phyloP scores from a whole-genome alignment of 352 stramenopile genomes.

The Globisporangium cylindrosporum region DNA sequence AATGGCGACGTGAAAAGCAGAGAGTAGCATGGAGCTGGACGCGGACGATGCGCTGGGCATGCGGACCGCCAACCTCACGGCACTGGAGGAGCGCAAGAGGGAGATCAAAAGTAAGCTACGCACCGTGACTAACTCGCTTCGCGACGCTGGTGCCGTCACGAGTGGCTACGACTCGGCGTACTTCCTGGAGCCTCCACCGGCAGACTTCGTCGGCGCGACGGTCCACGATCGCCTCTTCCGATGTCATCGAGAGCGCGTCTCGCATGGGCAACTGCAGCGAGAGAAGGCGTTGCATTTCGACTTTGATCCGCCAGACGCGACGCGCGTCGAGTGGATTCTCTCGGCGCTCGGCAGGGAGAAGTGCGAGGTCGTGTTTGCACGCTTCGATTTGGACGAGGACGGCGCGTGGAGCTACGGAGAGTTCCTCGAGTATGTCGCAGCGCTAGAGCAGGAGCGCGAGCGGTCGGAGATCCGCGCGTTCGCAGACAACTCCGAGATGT shows the following conservation, averaged over 20 bases:
- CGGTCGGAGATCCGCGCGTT: constrained; percentile 34
- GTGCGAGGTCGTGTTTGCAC: constrained; percentile 43
- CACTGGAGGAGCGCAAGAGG: constrained; percentile 32
- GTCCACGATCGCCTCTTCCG: constrained; percentile 35
- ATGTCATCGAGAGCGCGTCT: constrained; percentile 19
- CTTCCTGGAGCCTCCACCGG: constrained; percentile 33
- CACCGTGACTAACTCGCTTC: constrained; percentile 35
- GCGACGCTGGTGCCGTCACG: constrained; percentile 43
- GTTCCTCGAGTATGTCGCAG: constrained; percentile 59
- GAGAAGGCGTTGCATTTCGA: constrained; percentile 31
- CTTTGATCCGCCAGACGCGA: constrained; percentile 42
- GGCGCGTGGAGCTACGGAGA: constrained; percentile 51
- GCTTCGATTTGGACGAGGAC: constrained; percentile 58
- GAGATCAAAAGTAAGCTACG: constrained; percentile 40
- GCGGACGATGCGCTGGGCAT: constrained; percentile 6
- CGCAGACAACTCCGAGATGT: constrained; percentile 37
- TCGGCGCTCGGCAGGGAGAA: constrained; percentile 42
- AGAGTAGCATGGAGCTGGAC: not conserved
- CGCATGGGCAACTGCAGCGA: constrained; percentile 15
- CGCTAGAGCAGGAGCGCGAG: constrained; percentile 21
- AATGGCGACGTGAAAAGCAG: not conserved
- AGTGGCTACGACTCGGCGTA: constrained; percentile 57
- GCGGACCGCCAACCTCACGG: constrained; percentile 23
- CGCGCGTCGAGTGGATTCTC: constrained; percentile 35
- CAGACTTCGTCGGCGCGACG: constrained; percentile 16